Evolutionary conservation across 257 asterid genomes (phyloP).

Genomic region (Henckelia pumila): DNA sequence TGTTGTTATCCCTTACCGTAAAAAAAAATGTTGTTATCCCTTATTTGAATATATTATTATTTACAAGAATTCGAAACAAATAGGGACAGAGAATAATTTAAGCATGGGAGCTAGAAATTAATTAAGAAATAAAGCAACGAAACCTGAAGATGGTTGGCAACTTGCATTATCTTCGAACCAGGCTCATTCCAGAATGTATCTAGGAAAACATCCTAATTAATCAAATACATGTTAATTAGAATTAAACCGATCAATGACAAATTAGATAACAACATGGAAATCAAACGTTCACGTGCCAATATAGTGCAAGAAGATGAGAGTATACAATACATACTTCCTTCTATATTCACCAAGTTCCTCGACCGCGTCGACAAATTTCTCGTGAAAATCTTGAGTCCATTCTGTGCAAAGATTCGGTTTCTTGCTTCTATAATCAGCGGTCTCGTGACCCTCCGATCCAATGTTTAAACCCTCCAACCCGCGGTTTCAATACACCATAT

Average conservation of each 20-base stretch:
- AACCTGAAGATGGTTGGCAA: conserved; percentile 41
- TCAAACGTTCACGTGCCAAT: background rate
- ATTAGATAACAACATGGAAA: background rate
- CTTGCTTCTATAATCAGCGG: background rate
- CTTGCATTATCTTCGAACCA: conserved; percentile 37
- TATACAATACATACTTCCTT: conserved; percentile 39
- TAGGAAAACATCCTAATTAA: conserved; percentile 37
- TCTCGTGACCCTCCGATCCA: background rate
- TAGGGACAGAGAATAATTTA: too few relatives aligned
- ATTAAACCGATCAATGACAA: too few relatives aligned
- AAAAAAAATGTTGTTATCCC: too few relatives aligned
- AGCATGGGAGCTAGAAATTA: too few relatives aligned
- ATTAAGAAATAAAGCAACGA: background rate
- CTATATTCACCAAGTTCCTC: conserved; percentile 37
- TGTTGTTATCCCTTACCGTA: too few relatives aligned
- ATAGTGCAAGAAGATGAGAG: background rate
- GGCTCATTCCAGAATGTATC: conserved; percentile 35
- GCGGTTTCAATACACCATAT: background rate
- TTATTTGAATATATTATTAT: too few relatives aligned
- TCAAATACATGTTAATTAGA: background rate
- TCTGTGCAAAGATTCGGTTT: conserved; percentile 29
- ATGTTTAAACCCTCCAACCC: background rate
- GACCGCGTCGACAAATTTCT: conserved; percentile 36
- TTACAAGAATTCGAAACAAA: too few relatives aligned
- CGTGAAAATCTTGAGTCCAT: conserved; percentile 45